Conservation (phyloP, 345 rosid genomes). For the Euphorbia lathyris region DNA sequence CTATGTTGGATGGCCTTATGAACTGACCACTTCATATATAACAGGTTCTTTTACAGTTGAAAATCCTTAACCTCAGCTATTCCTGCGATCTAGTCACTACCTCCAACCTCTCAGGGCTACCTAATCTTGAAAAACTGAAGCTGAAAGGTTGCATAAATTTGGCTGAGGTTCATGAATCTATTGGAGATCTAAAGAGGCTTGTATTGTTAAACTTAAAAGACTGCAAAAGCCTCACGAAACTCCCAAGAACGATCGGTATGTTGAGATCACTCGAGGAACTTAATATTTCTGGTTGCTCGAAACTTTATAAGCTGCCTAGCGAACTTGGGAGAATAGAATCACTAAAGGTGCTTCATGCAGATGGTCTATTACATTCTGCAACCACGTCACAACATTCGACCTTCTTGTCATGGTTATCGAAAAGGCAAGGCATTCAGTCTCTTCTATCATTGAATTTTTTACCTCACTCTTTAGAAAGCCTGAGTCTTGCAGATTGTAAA, state of each 20-base stretch:
- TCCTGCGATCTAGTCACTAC: slow-evolving; percentile 18
- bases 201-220: slow-evolving; percentile 11
- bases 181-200: slow-evolving; percentile 17
- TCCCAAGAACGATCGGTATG: slow-evolving; percentile 12
- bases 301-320: slow-evolving; percentile 7
- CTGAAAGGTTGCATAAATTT: slow-evolving; percentile 27
- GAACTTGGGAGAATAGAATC: slow-evolving; percentile 20
- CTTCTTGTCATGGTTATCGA: slow-evolving; percentile 18
- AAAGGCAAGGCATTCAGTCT: slow-evolving; percentile 5
- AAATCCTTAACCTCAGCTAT: slow-evolving; percentile 27
- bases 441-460: slow-evolving; percentile 9
- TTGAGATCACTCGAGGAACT: slow-evolving; percentile 20
- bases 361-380: slow-evolving; percentile 2
- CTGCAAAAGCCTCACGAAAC: slow-evolving; percentile 21
- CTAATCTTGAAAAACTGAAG: slow-evolving; percentile 26
- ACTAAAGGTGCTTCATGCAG: slow-evolving; percentile 19
- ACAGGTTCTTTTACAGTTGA: slow-evolving; percentile 26
- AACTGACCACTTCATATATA: neutral
- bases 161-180: slow-evolving; percentile 24
- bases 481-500: slow-evolving; percentile 21
- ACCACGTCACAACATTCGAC: slow-evolving; percentile 6
- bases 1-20: neutral
- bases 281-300: slow-evolving; percentile 26
- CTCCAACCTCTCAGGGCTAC: slow-evolving; percentile 23
- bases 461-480: slow-evolving; percentile 10